phyloP scores from a whole-genome alignment of 1,284 basidiomycete species.

The Malassezia restricta region DNA sequence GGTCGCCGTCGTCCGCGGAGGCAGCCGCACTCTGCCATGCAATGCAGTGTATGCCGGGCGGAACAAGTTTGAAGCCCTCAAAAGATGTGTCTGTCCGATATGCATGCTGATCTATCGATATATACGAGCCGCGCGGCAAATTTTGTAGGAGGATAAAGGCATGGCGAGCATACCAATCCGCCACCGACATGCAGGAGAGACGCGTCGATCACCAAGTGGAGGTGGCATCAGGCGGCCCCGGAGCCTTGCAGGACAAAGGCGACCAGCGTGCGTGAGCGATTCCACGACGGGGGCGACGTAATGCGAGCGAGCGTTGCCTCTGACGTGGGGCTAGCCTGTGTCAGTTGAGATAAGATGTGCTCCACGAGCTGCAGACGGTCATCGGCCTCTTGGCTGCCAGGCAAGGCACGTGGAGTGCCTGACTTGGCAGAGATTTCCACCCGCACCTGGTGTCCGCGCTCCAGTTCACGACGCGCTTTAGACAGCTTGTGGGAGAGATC shows the following conservation, averaged over 20 bases:
- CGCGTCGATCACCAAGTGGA: too few species aligned
- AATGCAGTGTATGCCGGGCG: conserved; percentile 10
- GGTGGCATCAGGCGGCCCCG: too few species aligned
- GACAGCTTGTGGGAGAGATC: conserved; percentile 32
- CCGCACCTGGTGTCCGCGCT: conserved; percentile 6
- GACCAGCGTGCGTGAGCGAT: conserved; percentile 1
- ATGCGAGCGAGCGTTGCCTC: background rate
- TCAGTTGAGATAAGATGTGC: background rate
- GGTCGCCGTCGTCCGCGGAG: background rate
- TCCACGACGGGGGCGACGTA: conserved; percentile 3
- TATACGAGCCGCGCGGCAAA: conserved; percentile 5
- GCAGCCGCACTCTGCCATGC: conserved; percentile 4
- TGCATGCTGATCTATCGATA: conserved; percentile 4
- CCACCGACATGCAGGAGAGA: background rate
- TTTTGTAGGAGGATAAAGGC: conserved; percentile 4
- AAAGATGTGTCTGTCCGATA: conserved; percentile 5
- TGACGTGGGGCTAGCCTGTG: background rate
- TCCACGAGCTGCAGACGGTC: conserved; percentile 2
- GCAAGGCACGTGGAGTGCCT: conserved; percentile 11
- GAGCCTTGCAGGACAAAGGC: background rate
- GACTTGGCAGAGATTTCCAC: conserved; percentile 16
- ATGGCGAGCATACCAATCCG: background rate
- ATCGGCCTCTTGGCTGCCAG: conserved; percentile 6
- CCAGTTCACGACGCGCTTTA: conserved; percentile 23
- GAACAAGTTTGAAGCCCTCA: conserved; percentile 16